Base-by-base conservation (phyloP, 345 rosid species). In the Pistacia vera region DNA sequence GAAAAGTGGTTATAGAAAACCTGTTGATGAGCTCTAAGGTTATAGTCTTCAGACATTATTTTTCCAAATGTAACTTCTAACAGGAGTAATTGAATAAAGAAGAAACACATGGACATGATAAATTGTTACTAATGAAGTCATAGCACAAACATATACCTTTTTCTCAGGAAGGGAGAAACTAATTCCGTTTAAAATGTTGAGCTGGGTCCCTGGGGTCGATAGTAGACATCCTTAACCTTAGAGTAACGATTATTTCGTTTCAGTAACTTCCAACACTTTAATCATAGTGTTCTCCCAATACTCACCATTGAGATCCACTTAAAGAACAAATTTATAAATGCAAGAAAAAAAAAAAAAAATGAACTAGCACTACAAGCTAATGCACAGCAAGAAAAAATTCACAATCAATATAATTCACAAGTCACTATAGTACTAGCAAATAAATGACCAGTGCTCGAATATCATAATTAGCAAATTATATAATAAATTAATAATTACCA, bases 171-270 rank as follows among this genome's bases (percentile, higher is more conserved):
- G 91, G 62, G 92, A 91, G 77, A 95, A 88, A 75, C 83, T 90
- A 85, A 91, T 88, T 46, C 84, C 89, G 67, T 87, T 90, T 77
- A 95, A 80, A 33, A 95, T 90, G 84, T 90, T 86, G 64, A 89
- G 69, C 84, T 93, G 79, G 11, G 92, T 91, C 54, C 99, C 98
- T 1, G 96, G 96, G 98, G 97, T 72, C 88, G 87, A 80, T 90
- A 95, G 48, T 81, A 80, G 58, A 95, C 89, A 78, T 91, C 89
- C 83, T 75, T 85, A 82, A 88, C 90, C 94, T 88, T 68, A 52
- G 73, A 72, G 41, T 52, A 72, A 66, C 54, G 18, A 68, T 55
- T 1, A 38, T 5, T 44, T 14, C 22, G 30, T 59, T 63, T 81
- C 67, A 82, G 78, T 74, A 66, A 72, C 59, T 64, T 36, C 63